phyloP scores from a whole-genome alignment of 2,329 filamentous ascomycete species.

The Grosmannia serpens region DNA sequence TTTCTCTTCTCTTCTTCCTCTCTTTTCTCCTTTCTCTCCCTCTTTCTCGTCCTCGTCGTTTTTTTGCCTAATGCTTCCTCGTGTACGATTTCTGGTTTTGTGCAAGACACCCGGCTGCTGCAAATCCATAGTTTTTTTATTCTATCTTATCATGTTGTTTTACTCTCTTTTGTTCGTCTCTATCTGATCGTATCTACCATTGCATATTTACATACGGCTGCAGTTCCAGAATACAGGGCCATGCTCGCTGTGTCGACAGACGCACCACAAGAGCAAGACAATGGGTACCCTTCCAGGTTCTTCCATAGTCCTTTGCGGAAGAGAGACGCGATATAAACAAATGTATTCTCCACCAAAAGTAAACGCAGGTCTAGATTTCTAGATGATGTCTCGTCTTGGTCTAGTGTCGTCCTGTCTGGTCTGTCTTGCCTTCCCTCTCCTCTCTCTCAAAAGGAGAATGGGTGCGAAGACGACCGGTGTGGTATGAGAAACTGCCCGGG shows the following conservation, averaged over 20 bases:
- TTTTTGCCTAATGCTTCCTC: neutral
- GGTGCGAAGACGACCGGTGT: too few species aligned
- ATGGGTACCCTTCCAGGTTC: neutral
- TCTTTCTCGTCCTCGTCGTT: neutral
- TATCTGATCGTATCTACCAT: neutral
- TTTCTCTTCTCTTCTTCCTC: neutral
- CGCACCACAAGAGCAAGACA: neutral
- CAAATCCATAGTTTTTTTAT: neutral
- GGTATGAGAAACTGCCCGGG: too few species aligned
- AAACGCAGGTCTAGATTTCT: neutral
- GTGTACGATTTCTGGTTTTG: neutral
- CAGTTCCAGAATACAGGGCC: neutral
- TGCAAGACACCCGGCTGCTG: neutral
- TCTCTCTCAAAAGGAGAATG: too few species aligned
- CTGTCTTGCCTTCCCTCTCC: neutral
- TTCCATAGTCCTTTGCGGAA: too few species aligned
- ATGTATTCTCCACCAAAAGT: too few species aligned
- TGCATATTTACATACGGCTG: neutral
- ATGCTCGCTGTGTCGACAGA: neutral
- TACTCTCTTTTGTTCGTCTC: neutral
- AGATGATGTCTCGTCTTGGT: neutral
- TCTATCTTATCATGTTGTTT: neutral
- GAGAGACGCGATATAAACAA: too few species aligned
- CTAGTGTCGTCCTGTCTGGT: neutral
- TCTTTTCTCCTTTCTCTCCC: neutral